Evolutionary conservation across 352 stramenopile genomes (phyloP), one percentile per base, ranked within the genome.

Genomic region (Pythium biforme): DNA sequence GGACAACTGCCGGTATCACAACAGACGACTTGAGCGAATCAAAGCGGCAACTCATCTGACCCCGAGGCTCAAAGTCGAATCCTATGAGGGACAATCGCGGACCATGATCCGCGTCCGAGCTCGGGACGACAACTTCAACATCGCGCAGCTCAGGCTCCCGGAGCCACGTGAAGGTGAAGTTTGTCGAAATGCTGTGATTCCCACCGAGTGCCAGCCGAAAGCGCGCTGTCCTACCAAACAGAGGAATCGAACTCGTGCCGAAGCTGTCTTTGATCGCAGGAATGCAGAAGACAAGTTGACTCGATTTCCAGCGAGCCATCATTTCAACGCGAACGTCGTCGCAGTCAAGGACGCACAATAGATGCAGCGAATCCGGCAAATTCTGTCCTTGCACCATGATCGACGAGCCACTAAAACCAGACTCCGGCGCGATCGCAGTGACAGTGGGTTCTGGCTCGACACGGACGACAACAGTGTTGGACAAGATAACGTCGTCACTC

Each of bases 1-100:
- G 15, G 53, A 78, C 37, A 7, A 64, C 9, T 29, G 66, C 79
- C 4, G 62, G 60, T 17, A 72, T 62, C 22, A 52, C 33, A 15
- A 74, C 46, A 0, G 64, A 63, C n/a, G 68, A 67, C 0, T 43
- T 25, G 4, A 43, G 34, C 10, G 69, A 62, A 12, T 76, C 54
- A 55, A 85, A 85, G 1, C 65, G 74, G 41, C 81, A 90, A 17
- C 68, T n/a, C 0, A 82, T 41, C 5, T 65, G 53, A 11, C 69
- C 54, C 7, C 59, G 50, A 20, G 51, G 1, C 41, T 81, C 66
- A 61, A 88, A 90, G 69, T 83, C 53, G 33, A 69, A 67, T 1
- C 81, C 81, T 33, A 46, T 43, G 5, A 86, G 55, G 0, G 54
- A 57, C 14, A 83, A 1, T 45, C 58, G 26, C 20, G 46, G 6